Conservation (phyloP, 1,284 basidiomycete species). For the Somion occarium region DNA sequence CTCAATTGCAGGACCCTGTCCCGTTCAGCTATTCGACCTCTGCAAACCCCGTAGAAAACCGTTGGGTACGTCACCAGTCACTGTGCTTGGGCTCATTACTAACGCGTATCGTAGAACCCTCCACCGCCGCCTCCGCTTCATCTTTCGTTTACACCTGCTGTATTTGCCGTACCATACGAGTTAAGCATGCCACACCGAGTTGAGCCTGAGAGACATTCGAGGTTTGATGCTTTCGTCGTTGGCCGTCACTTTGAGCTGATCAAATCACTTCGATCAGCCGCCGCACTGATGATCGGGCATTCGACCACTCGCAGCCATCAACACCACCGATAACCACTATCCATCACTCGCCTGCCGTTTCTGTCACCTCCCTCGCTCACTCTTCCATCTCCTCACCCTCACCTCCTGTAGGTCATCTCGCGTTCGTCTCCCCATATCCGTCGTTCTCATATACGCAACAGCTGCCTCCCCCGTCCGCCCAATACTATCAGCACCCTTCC, state of each 20-base stretch:
- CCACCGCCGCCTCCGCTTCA: conserved; percentile 4
- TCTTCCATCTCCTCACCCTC: conserved; percentile 51
- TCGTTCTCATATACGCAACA: conserved; percentile 12
- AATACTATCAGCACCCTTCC: conserved; percentile 31
- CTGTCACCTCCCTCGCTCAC: conserved; percentile 41
- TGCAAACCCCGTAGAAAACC: conserved; percentile 9
- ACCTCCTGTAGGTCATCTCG: conserved; percentile 23
- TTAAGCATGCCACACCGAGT: conserved; percentile 42
- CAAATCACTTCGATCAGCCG: conserved; percentile 26
- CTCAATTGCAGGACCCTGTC: conserved; percentile 4
- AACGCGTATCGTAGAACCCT: neutral
- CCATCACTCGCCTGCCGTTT: conserved; percentile 58
- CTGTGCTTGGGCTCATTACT: neutral
- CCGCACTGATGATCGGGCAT: conserved; percentile 35
- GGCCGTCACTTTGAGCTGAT: conserved; percentile 2
- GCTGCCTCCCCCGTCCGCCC: conserved; percentile 26
- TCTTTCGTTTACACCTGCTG: conserved; percentile 1
- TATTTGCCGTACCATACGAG: conserved; percentile 12
- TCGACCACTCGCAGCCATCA: conserved; percentile 40
- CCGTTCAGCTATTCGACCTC: conserved; percentile 7
- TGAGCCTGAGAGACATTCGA: conserved; percentile 24
- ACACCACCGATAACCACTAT: conserved; percentile 53
- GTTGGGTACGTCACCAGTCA: conserved; percentile 14
- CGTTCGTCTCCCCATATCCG: conserved; percentile 17
- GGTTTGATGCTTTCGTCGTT: conserved; percentile 3